Base-by-base conservation (phyloP, 1,284 basidiomycete species). In the Ustilago trichophora region DNA sequence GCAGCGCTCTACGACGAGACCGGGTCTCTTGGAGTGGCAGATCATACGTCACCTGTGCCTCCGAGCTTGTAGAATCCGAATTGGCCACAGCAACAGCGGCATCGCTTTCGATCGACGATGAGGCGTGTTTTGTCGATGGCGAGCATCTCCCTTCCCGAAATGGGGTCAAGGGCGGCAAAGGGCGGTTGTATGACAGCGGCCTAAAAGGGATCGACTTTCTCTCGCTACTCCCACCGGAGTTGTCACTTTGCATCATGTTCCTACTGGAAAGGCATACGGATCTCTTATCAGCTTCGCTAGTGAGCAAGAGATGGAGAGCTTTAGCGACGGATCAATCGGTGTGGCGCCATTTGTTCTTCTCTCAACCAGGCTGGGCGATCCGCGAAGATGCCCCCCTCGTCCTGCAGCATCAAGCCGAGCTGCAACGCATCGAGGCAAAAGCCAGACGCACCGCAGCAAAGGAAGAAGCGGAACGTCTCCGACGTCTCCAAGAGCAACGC, bases 261-360 rank as follows among this genome's bases (percentile, higher is more conserved):
- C 26, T 49, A 13, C 53, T 76, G 8, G 22, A 43, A 12, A 32
- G 46, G 5, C 56, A 59, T 19, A 19, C 8, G 6, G 74, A 76
- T 13, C 15, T 76, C 22, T 38, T 69, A 11, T 37, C 54, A 4
- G 52, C 37, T 9, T 34, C 58, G 10, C 32, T 33, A 5, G 74
- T 76, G 7, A 54, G 55, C 11, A 52, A 49, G 21, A 19, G 40
- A 16, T 76, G 72, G 72, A 33, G 69, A n/a, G 26, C 31, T 2
- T 8, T 68, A 6, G 67, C 65, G 3, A 35, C 51, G 56, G 62
- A 70, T 19, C 51, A 53, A 32, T 29, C 40, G 3, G 54, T 76
- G 3, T 76, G 74, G 74, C 51, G 63, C 3, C 44, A 53, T 16
- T 26, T 57, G n/a, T 76, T 72, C 56, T 64, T 67, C 25, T 44